Evolutionary conservation across 352 stramenopile species (phyloP).

Genomic region (Blastocystis sp.): DNA sequence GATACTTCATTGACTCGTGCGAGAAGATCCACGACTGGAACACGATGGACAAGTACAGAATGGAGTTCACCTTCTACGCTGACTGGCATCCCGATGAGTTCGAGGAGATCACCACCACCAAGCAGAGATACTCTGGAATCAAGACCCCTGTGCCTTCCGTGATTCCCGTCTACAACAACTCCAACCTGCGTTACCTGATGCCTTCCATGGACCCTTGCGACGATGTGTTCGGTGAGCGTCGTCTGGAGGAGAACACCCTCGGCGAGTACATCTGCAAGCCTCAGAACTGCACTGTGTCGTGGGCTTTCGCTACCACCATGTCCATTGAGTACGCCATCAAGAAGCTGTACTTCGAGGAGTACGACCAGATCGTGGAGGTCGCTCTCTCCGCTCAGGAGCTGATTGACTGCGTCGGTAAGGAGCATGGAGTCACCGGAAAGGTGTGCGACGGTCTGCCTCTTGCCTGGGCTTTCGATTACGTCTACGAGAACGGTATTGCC

Average conservation of each 20-base stretch:
- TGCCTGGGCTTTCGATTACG: background rate
- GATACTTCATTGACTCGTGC: background rate
- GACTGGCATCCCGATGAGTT: constrained; percentile 13
- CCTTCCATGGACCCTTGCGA: background rate
- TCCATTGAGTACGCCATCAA: constrained; percentile 4
- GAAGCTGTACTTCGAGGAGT: constrained; percentile 1
- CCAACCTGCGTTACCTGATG: background rate
- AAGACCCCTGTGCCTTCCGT: background rate
- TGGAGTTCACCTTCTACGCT: constrained; percentile 1
- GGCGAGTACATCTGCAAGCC: background rate
- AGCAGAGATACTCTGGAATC: background rate
- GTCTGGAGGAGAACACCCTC: background rate
- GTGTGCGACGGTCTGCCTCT: background rate
- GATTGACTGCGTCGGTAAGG: background rate
- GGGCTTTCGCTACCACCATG: background rate
- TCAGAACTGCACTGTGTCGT: background rate
- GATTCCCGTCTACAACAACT: background rate
- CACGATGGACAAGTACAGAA: background rate
- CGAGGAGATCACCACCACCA: background rate
- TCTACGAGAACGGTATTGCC: background rate
- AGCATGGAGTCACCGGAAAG: background rate
- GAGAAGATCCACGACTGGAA: constrained; percentile 14
- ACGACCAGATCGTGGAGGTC: background rate
- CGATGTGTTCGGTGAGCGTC: background rate
- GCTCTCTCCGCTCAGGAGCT: constrained; percentile 3